A percentile compares a stretch with the other conserved stretches of the same genome.
phyloP scores from a whole-genome alignment of 139 green algal genomes.

The Chara braunii region DNA sequence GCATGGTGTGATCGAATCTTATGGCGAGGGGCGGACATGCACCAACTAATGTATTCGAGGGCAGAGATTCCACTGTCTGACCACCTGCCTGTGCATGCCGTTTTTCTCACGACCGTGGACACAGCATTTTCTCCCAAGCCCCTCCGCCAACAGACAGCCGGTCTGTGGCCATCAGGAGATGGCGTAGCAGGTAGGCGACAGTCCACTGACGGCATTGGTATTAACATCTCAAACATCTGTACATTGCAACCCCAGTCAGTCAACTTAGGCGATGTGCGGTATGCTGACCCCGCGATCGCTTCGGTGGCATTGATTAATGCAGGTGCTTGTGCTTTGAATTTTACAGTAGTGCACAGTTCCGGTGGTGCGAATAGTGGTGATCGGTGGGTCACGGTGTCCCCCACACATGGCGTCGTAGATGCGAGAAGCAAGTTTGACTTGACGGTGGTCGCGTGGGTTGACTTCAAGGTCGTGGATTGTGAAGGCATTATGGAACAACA shows the following conservation, averaged over 20 bases:
- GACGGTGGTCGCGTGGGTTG: conserved; percentile 19
- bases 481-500: conserved; percentile 8
- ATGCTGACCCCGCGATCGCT: background rate
- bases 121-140: no score
- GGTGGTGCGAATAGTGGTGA: no score
- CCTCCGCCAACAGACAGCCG: no score
- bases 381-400: conserved; percentile 10
- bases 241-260: conserved; percentile 3
- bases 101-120: conserved; percentile 21
- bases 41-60: conserved; percentile 11
- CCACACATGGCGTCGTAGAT: background rate
- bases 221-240: background rate
- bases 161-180: background rate
- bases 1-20: no score
- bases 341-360: background rate
- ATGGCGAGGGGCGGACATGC: conserved; percentile 11
- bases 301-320: background rate
- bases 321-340: background rate
- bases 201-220: conserved; percentile 1
- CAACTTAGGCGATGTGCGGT: conserved; percentile 24
- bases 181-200: conserved; percentile 4
- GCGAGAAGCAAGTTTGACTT: background rate
- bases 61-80: conserved; percentile 12
- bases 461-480: background rate
- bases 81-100: conserved; percentile 23